Evolutionary conservation across 352 stramenopile species (phyloP), one percentile per base, ranked within the genome.

Genomic region (Plasmopara halstedii): DNA sequence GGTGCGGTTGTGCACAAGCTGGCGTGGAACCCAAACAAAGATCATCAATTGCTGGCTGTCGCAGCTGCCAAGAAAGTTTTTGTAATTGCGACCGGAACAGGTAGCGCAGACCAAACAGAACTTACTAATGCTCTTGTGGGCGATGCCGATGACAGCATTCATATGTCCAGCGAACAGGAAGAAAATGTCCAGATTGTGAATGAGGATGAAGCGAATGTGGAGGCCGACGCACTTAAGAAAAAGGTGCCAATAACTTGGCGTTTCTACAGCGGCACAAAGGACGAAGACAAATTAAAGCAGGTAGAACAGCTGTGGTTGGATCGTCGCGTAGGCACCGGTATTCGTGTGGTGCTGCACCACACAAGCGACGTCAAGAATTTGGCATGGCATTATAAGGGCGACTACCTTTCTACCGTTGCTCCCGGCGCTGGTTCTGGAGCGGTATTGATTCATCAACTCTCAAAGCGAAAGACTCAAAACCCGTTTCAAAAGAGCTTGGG

Each of bases 371-470:
- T 99, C 33, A 88, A 92, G 46, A 87, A 92, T 42, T 74, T 98
- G 11, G 65, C 82, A 36, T 99, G 97, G 97, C 97, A 99, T 63
- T 63, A 85, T 55, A 99, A 99, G 80, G 97, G 97, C 14, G 97
- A 99, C 65, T 99, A 99, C 70, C 84, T 99, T 42, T 86, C 95
- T 22, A 98, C 92, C 1, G 84, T 99, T 29, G 83, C 77, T 32
- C 94, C 94, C 1, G 84, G 85, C 22, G 92, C 88, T 10, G 78
- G 81, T 13, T 70, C 94, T 2, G 82, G 87, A 15, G 77, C 94
- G 4, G 95, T 99, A 48, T 70, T 98, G 32, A 98, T 99, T 57
- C 97, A 99, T 63, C 95, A 99, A 64, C 66, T 99, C n/a, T 97
- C 86, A 42, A 98, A 98, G 71, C 86, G 88, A 34, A 86, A 89